Evolutionary conservation across 2,329 filamentous ascomycete genomes (phyloP), one percentile per base, ranked within the genome.

Genomic region (Pestalotiopsis sp.): DNA sequence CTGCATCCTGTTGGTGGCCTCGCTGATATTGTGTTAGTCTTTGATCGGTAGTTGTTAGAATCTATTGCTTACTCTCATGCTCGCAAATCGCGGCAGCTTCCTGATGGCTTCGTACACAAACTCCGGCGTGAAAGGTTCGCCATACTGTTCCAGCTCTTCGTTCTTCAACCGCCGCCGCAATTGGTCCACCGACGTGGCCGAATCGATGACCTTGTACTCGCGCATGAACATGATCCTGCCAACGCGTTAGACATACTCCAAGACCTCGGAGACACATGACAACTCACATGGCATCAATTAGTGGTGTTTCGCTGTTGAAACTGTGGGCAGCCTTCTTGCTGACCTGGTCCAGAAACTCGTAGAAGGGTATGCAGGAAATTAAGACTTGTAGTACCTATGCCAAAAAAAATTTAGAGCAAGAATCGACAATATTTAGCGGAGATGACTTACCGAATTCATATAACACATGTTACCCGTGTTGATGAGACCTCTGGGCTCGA

Each of bases 381-480:
- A 99, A 89, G 78, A 97, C 93, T 91, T 99, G 96, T 73, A 99
- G 87, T 80, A 98, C 91, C 94, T 97, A 86, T 81, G 17, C 11
- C 4, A 57, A 17, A 13, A 9, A 6, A 23, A 23, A n/a, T n/a
- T 66, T 13, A 64, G 41, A n/a, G 39, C 52, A 6, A 13, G 49
- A 41, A 11, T 5, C 36, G 27, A 20, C 12, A 23, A 3, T 14
- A 2, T 13, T 2, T 27, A 49, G 49, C 17, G 27, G 31, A 31
- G 27, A 38, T 17, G n/a, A 84, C 93, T 83, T 86, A 97, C 95
- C 72, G 96, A 98, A 84, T 98, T 99, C 96, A 99, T 98, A 83
- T 99, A 99, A 82, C 96, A 99, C 93, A 98, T 97, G 78, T 99
- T 98, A 64, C 96, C 96, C 56, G 95, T 97, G 82, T 99, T 99